These are phyloP conservation scores for Kuraishia ogatae DNA, from an alignment of 805 yeast species.

Conservation along the genomic window DNA sequence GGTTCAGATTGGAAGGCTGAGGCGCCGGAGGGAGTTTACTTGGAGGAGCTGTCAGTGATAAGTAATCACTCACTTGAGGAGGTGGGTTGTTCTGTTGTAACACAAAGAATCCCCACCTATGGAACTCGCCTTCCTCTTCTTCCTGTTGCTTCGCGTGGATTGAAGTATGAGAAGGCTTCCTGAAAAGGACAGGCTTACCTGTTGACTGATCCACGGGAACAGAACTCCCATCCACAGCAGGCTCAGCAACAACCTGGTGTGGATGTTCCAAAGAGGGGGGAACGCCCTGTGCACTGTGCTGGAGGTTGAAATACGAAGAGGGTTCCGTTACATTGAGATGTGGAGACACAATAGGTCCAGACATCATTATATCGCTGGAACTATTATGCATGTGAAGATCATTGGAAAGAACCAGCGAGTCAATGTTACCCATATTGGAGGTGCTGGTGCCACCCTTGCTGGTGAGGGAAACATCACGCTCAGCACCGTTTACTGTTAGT, in stretches of 20 bases:
- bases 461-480: background rate
- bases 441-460: background rate
- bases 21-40: conserved; percentile 1
- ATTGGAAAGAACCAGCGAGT: background rate
- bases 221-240: conserved; percentile 40
- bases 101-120: conserved; percentile 75
- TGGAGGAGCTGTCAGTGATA: background rate
- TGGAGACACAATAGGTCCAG: conserved; percentile 47
- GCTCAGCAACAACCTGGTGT: conserved; percentile 66
- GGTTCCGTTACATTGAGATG: conserved; percentile 16
- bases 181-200: conserved; percentile 62
- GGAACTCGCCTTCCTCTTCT: conserved; percentile 88
- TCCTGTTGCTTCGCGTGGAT: conserved; percentile 69
- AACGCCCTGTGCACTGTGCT: background rate
- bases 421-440: background rate
- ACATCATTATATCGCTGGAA: conserved; percentile 39
- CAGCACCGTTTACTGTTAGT: background rate
- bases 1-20: conserved; percentile 8
- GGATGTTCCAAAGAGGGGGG: conserved; percentile 30
- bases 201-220: conserved; percentile 59
- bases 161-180: conserved; percentile 57
- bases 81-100: conserved; percentile 40
- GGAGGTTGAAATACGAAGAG: conserved; percentile 11
- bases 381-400: conserved; percentile 34
- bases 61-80: conserved; percentile 2